Conservation (phyloP, 1,284 basidiomycete species). For the Ceratobasidium sp. region DNA sequence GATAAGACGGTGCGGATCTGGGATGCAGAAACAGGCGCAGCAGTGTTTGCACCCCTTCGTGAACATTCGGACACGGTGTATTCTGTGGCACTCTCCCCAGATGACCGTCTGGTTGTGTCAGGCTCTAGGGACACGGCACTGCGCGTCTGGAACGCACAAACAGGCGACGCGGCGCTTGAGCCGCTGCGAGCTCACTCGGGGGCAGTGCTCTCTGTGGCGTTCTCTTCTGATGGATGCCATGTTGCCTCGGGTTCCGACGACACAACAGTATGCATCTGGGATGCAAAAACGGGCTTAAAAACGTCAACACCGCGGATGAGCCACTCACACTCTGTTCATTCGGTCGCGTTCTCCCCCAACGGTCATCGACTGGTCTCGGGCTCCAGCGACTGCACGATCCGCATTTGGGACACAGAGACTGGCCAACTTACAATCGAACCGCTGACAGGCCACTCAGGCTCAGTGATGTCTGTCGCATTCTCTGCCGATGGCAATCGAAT, state of each 20-base stretch:
- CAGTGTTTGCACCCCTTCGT: no score
- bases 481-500: background rate
- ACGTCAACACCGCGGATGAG: background rate
- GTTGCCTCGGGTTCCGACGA: constrained; percentile 34
- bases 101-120: background rate
- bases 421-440: background rate
- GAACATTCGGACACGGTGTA: no score
- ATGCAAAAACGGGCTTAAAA: background rate
- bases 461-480: background rate
- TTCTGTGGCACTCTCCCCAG: no score
- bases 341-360: constrained; percentile 11
- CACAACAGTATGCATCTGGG: constrained; percentile 31
- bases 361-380: background rate
- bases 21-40: no score
- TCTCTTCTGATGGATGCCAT: constrained; percentile 26
- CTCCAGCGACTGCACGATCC: constrained; percentile 41
- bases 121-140: constrained; percentile 15
- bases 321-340: background rate
- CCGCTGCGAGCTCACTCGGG: constrained; percentile 23
- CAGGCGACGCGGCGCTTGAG: background rate
- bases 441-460: background rate
- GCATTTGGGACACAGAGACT: constrained; percentile 36
- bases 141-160: constrained; percentile 30
- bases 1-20: no score
- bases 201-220: constrained; percentile 1